Evolutionary conservation across 768 basidiomycete genomes (phyloP).

Genomic region (Macrocybe gigantea): DNA sequence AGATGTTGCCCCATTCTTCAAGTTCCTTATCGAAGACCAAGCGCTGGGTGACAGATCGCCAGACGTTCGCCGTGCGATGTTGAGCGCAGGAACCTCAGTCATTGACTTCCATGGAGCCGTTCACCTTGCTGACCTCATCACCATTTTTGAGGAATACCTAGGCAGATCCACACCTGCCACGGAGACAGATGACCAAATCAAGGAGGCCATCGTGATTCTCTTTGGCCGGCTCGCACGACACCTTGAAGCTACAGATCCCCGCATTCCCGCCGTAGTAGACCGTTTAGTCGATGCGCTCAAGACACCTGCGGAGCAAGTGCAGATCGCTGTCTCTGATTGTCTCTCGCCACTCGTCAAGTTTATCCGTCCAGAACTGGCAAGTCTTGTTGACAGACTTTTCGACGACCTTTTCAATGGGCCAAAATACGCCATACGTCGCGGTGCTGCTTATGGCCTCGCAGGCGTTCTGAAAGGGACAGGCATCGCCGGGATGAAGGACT

Average conservation of each 20-base stretch:
- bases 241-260: slow-evolving; percentile 67
- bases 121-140: slow-evolving; percentile 68
- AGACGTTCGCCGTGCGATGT: slow-evolving; percentile 82
- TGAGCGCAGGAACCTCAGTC: slow-evolving; percentile 75
- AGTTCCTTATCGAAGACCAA: slow-evolving; percentile 79
- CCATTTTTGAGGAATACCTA: slow-evolving; percentile 77
- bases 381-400: slow-evolving; percentile 73
- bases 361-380: slow-evolving; percentile 53
- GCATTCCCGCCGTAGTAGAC: slow-evolving; percentile 78
- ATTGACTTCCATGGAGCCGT: slow-evolving; percentile 80
- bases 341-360: slow-evolving; percentile 78
- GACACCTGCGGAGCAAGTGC: slow-evolving; percentile 94
- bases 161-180: slow-evolving; percentile 46
- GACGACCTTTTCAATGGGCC: slow-evolving; percentile 69
- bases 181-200: slow-evolving; percentile 81
- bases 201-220: slow-evolving; percentile 92
- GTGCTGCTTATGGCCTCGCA: slow-evolving; percentile 93
- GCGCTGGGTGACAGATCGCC: slow-evolving; percentile 82
- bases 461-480: slow-evolving; percentile 92
- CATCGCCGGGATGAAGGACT: slow-evolving; percentile 79
- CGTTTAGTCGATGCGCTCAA: slow-evolving; percentile 84
- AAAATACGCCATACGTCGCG: slow-evolving; percentile 93
- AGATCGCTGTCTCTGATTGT: slow-evolving; percentile 95
- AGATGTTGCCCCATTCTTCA: slow-evolving; percentile 69
- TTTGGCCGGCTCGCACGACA: slow-evolving; percentile 91